A percentile compares a stretch with the other conserved stretches of the same genome.
Conservation (phyloP, 805 yeast genomes). For the Candida xyloterini region DNA sequence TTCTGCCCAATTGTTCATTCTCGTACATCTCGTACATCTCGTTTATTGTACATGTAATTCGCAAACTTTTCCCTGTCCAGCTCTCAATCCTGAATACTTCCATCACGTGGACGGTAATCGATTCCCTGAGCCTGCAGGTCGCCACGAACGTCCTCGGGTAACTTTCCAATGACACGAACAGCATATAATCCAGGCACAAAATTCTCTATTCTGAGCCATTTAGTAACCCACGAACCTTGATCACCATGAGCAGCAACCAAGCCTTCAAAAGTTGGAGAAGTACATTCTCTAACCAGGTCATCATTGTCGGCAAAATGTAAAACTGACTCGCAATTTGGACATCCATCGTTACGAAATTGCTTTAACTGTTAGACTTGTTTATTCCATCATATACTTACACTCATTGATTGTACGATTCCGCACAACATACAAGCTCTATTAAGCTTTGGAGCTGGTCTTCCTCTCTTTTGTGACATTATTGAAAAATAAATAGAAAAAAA, state of each 20-base stretch:
- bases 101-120: slow-evolving; percentile 92
- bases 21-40: slow-evolving; percentile 5
- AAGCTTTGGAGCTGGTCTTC: slow-evolving; percentile 47
- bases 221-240: slow-evolving; percentile 89
- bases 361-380: slow-evolving; percentile 17
- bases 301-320: slow-evolving; percentile 76
- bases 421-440: slow-evolving; percentile 98
- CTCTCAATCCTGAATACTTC: slow-evolving; percentile 48
- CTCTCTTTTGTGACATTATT: slow-evolving; percentile 26
- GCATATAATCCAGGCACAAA: slow-evolving; percentile 91
- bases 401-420: slow-evolving; percentile 82
- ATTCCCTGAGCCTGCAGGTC: slow-evolving; percentile 73
- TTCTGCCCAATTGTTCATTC: not conserved
- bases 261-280: slow-evolving; percentile 96
- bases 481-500: slow-evolving; percentile 1
- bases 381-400: slow-evolving; percentile 37
- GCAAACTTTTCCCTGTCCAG: not conserved
- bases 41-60: not conserved
- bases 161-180: slow-evolving; percentile 84
- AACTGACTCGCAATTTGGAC: slow-evolving; percentile 94
- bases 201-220: slow-evolving; percentile 89
- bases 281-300: slow-evolving; percentile 81
- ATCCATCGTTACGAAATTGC: slow-evolving; percentile 79
- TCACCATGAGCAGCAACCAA: slow-evolving; percentile 87
- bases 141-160: slow-evolving; percentile 81